These are phyloP conservation scores for Barnettozyma salicaria DNA, from an alignment of 805 yeast species.

Conservation along the genomic window DNA sequence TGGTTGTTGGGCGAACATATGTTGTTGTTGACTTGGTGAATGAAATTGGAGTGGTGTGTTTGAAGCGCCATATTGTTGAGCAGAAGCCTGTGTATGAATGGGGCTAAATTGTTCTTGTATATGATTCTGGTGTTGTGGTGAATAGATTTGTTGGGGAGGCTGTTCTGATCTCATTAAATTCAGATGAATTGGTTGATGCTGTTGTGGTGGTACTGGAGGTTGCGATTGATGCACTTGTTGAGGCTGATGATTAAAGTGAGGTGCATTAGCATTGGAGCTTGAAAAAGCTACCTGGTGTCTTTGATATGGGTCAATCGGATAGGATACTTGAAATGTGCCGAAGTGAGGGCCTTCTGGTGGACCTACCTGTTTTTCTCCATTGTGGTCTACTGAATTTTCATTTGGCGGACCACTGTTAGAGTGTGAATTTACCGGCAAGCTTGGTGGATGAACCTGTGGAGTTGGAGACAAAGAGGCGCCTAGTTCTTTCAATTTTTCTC, in stretches of 20 bases:
- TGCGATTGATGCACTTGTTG: neutral
- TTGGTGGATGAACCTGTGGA: neutral
- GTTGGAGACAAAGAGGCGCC: neutral
- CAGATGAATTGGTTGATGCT: neutral
- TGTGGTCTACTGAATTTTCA: too few species aligned
- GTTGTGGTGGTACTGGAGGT: neutral
- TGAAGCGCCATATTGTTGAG: neutral
- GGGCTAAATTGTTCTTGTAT: neutral
- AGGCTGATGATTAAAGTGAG: too few species aligned
- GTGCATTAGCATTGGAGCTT: too few species aligned
- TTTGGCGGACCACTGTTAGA: too few species aligned
- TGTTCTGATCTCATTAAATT: neutral
- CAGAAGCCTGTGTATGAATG: neutral
- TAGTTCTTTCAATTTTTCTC: constrained; percentile 17
- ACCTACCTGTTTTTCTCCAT: neutral
- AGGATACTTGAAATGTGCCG: constrained; percentile 6
- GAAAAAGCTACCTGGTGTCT: too few species aligned
- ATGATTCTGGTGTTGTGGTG: neutral
- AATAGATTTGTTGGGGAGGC: neutral
- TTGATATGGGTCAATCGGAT: too few species aligned
- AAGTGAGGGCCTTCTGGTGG: constrained; percentile 5
- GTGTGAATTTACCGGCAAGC: too few species aligned
- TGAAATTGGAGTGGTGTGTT: constrained; percentile 3
- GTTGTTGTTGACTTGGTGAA: constrained; percentile 4
- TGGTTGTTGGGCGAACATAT: constrained; percentile 5